Conservation (phyloP, 768 basidiomycete genomes). For the Erythrobasidium yunnanense region DNA sequence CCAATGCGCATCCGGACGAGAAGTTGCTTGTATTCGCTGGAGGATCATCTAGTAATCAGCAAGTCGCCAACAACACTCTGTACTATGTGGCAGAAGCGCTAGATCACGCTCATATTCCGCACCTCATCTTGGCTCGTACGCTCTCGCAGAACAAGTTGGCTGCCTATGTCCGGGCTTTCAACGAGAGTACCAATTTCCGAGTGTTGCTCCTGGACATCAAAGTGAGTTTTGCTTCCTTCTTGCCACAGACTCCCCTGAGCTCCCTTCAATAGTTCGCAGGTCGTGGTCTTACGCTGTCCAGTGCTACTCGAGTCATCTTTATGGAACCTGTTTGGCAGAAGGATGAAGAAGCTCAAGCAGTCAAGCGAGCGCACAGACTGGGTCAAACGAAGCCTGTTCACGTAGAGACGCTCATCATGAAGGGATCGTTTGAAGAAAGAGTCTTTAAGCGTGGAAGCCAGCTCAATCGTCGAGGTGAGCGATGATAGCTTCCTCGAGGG, state of each 20-base stretch:
- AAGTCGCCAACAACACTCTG: conserved; percentile 9
- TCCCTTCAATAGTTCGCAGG: conserved; percentile 16
- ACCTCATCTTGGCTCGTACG: conserved; percentile 18
- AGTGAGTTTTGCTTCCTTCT: not conserved
- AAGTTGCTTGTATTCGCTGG: conserved; percentile 27
- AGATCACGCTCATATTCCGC: conserved; percentile 9
- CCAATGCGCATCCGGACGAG: conserved; percentile 5
- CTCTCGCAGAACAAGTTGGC: conserved; percentile 21
- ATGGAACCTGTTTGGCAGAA: conserved; percentile 26
- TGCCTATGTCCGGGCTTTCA: conserved; percentile 23
- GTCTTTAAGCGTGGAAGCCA: conserved; percentile 1
- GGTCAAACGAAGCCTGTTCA: conserved; percentile 15
- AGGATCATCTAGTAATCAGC: not conserved
- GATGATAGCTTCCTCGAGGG: not conserved
- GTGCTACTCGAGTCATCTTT: conserved; percentile 26
- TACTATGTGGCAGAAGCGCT: conserved; percentile 25
- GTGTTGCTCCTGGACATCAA: conserved; percentile 18
- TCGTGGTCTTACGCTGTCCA: conserved; percentile 23
- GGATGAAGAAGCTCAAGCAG: conserved; percentile 27
- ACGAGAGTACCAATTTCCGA: conserved; percentile 18
- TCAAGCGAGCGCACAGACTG: conserved; percentile 21
- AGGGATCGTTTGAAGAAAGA: conserved; percentile 24
- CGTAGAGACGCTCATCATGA: conserved; percentile 26
- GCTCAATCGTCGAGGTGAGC: conserved; percentile 5
- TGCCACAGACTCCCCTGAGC: not conserved